A percentile compares a stretch with the other conserved stretches of the same genome.
Evolutionary conservation across 2,329 filamentous ascomycete species (phyloP).

Genomic region (Alternaria postmessia): DNA sequence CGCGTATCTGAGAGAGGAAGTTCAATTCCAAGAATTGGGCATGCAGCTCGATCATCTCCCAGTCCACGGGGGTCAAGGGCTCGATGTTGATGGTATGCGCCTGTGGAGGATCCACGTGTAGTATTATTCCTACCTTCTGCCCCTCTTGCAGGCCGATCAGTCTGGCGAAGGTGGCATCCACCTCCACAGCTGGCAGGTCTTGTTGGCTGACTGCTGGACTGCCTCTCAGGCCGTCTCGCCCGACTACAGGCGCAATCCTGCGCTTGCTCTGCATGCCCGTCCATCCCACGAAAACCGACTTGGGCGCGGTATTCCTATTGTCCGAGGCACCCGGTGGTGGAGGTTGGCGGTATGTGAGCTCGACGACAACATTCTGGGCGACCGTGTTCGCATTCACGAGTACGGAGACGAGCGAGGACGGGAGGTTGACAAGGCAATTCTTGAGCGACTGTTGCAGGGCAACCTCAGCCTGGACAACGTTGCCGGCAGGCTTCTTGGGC

Average conservation of each 20-base stretch:
- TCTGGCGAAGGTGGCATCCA: constrained; percentile 84
- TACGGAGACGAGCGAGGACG: constrained; percentile 80
- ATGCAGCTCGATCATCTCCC: constrained; percentile 98
- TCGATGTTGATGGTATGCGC: constrained; percentile 97
- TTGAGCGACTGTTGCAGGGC: constrained; percentile 82
- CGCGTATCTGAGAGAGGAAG: constrained; percentile 89
- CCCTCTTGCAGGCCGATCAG: constrained; percentile 81
- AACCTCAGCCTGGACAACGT: constrained; percentile 78
- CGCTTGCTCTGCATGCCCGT: constrained; percentile 97
- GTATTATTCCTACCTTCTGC: constrained; percentile 72
- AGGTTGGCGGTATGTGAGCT: constrained; percentile 78
- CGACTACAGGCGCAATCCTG: constrained; percentile 75
- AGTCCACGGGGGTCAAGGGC: constrained; percentile 91
- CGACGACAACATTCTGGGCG: constrained; percentile 94
- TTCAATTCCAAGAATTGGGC: constrained; percentile 96
- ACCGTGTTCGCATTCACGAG: constrained; percentile 91
- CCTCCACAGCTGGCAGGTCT: constrained; percentile 79
- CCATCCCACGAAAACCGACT: constrained; percentile 90
- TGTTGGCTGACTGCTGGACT: constrained; percentile 71
- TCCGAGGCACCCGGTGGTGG: constrained; percentile 55
- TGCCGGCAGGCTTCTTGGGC: constrained; percentile 55
- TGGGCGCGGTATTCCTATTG: constrained; percentile 53
- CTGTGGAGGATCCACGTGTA: constrained; percentile 90
- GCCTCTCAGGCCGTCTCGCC: constrained; percentile 74
- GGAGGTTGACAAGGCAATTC: constrained; percentile 94